Conservation (phyloP, 2,329 filamentous ascomycete species). For the Cephalotrichum gorgonifer region DNA sequence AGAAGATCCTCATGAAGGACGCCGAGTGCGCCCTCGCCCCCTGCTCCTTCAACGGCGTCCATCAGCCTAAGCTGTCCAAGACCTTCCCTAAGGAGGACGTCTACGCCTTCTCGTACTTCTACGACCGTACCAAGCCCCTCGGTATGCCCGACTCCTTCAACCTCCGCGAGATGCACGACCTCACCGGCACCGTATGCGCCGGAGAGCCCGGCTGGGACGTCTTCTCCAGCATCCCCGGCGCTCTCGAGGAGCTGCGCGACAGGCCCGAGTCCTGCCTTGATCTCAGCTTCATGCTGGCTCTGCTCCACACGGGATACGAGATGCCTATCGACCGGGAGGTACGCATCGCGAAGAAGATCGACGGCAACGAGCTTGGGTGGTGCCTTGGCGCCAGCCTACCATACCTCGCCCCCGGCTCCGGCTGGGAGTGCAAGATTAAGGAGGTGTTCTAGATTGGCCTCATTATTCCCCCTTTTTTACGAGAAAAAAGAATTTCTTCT, state of each 20-base stretch:
- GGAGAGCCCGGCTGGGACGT: constrained; percentile 70
- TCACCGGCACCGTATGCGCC: constrained; percentile 75
- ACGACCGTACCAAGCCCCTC: constrained; percentile 83
- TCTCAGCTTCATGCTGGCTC: constrained; percentile 88
- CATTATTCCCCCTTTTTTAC: not conserved
- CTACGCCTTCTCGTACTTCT: constrained; percentile 97
- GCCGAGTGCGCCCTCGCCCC: constrained; percentile 70
- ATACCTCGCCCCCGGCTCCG: constrained; percentile 68
- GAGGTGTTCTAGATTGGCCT: constrained; percentile 49
- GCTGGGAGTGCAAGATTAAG: constrained; percentile 82
- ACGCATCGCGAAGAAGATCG: constrained; percentile 98
- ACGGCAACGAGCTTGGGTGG: constrained; percentile 94
- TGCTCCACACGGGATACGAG: constrained; percentile 92
- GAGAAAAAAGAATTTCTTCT: constrained; percentile 4
- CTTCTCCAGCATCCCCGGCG: constrained; percentile 66
- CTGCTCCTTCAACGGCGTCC: constrained; percentile 97
- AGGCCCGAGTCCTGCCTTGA: constrained; percentile 90
- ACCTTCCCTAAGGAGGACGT: constrained; percentile 88
- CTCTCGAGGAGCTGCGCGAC: constrained; percentile 67
- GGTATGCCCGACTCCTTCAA: constrained; percentile 99
- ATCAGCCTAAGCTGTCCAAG: constrained; percentile 85
- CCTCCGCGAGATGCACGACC: constrained; percentile 75
- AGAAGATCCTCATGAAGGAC: constrained; percentile 86
- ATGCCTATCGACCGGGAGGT: constrained; percentile 96
- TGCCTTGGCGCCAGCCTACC: constrained; percentile 92